Conservation (phyloP, 441 rosid species). For the Populus hybrid region DNA sequence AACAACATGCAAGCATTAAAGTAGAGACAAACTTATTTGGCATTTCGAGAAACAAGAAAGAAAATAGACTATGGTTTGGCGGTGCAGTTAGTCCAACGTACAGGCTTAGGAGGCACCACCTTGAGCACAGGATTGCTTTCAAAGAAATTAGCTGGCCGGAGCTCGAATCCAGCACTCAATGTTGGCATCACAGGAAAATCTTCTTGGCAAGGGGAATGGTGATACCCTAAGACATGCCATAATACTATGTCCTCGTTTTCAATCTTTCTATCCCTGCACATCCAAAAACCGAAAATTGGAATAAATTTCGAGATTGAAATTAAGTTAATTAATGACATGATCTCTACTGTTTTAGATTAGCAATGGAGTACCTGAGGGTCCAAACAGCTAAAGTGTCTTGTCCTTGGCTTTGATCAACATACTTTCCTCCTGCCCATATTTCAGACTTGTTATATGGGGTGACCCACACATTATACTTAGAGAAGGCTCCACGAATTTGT, state of each 20-base stretch:
- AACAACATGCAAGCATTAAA: neutral
- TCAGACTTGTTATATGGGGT: conserved; percentile 61
- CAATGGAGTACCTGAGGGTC: conserved; percentile 34
- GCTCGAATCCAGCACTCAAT: conserved; percentile 44
- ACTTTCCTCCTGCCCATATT: conserved; percentile 56
- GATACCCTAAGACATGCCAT: conserved; percentile 53
- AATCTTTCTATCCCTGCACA: conserved; percentile 38
- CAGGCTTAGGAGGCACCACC: conserved; percentile 7
- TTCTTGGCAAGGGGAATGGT: conserved; percentile 53
- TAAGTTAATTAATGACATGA: neutral
- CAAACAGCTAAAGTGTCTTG: conserved; percentile 48
- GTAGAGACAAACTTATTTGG: neutral
- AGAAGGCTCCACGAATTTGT: conserved; percentile 49
- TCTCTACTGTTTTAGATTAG: neutral
- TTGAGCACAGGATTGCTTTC: conserved; percentile 54
- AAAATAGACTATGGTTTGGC: neutral
- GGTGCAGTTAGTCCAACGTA: conserved; percentile 6
- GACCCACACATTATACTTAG: conserved; percentile 59
- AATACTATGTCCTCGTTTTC: conserved; percentile 57
- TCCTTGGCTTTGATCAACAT: conserved; percentile 48
- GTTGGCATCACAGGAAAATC: conserved; percentile 66
- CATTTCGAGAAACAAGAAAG: neutral
- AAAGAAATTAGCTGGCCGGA: conserved; percentile 53
- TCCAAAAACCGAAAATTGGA: neutral
- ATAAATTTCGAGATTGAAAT: neutral